Conservation (phyloP, 257 asterid genomes). For the Forsythia viridissima region DNA sequence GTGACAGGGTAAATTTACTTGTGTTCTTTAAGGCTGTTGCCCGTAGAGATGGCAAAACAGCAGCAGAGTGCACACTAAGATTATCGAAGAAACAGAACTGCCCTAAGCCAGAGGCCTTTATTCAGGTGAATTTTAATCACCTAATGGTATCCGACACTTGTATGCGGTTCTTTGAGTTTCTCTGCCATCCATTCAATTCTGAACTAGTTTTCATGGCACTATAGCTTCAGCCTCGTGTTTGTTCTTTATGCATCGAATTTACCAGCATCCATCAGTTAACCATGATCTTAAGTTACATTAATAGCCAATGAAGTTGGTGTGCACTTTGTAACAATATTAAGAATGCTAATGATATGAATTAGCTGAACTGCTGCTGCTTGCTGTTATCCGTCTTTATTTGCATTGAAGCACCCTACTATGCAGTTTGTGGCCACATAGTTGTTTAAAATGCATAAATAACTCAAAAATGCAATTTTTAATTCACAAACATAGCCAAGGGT, state of each 20-base stretch:
- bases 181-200: constrained; percentile 16
- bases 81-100: constrained; percentile 72
- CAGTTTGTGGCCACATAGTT: not conserved
- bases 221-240: not conserved
- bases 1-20: constrained; percentile 52
- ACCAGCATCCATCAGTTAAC: constrained; percentile 8
- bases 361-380: constrained; percentile 4
- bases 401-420: not conserved
- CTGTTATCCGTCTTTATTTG: constrained; percentile 5
- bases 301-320: not conserved
- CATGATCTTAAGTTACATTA: not conserved
- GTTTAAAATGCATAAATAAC: not conserved
- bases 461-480: not conserved
- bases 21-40: constrained; percentile 81
- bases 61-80: constrained; percentile 61
- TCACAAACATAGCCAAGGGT: not conserved
- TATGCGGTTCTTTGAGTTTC: not conserved
- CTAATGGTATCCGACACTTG: constrained; percentile 13
- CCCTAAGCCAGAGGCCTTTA: constrained; percentile 74
- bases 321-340: not conserved
- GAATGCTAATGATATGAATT: not conserved
- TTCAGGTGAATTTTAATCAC: constrained; percentile 47
- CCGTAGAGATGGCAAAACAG: constrained; percentile 71
- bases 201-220: not conserved
- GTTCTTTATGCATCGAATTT: not conserved